phyloP scores from a whole-genome alignment of 1,284 basidiomycete species.

The Waitea zeae region DNA sequence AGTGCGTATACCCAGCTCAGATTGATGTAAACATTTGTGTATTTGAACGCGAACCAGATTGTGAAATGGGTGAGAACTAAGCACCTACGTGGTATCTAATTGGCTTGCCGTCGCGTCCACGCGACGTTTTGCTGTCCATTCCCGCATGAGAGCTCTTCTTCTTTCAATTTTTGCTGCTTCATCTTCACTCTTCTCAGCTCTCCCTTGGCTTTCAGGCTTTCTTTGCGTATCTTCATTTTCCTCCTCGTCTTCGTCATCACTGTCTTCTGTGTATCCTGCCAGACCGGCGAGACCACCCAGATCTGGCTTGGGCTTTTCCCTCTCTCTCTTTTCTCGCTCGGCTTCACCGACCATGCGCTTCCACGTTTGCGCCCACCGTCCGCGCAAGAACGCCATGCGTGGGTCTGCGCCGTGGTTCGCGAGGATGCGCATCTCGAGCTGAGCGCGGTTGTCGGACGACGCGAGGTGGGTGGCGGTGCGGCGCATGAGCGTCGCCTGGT shows the following conservation, averaged over 20 bases:
- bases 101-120: too few species aligned
- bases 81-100: too few species aligned
- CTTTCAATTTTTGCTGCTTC: too few species aligned
- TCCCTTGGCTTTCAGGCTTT: too few species aligned
- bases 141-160: too few species aligned
- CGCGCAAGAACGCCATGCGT: slow-evolving; percentile 65
- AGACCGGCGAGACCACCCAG: slow-evolving; percentile 35
- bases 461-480: slow-evolving; percentile 56
- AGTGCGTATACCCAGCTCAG: too few species aligned
- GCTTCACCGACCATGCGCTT: slow-evolving; percentile 24
- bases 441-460: slow-evolving; percentile 53
- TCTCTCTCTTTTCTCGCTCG: slow-evolving; percentile 13
- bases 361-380: slow-evolving; percentile 57
- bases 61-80: too few species aligned
- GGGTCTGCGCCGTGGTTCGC: slow-evolving; percentile 61
- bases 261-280: slow-evolving; percentile 35
- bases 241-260: slow-evolving; percentile 18
- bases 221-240: too few species aligned
- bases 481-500: slow-evolving; percentile 50
- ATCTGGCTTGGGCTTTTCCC: slow-evolving; percentile 10
- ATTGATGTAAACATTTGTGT: too few species aligned
- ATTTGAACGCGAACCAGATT: too few species aligned
- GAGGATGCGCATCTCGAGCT: slow-evolving; percentile 76
- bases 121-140: too few species aligned
- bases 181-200: too few species aligned